Conservation (phyloP, 1,284 basidiomycete genomes). For the Schizophyllum amplum region DNA sequence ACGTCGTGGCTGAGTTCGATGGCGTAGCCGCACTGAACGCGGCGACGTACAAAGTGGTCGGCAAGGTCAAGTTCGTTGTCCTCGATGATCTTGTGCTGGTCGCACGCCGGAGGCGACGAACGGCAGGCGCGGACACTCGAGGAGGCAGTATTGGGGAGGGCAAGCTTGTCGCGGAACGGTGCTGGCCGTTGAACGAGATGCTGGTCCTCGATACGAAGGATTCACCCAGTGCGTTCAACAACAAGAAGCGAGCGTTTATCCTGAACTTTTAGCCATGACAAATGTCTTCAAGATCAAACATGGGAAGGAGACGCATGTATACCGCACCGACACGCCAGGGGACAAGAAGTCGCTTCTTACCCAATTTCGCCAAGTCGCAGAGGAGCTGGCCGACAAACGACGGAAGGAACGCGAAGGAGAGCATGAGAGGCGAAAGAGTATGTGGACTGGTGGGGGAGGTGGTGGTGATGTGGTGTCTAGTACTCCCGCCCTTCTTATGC, state of each 20-base stretch:
- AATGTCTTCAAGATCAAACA: constrained; percentile 96
- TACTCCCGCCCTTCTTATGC: background rate
- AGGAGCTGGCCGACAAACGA: constrained; percentile 82
- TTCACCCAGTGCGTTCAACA: constrained; percentile 27
- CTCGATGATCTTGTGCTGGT: constrained; percentile 90
- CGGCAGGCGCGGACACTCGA: constrained; percentile 29
- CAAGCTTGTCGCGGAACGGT: constrained; percentile 86
- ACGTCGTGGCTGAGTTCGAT: constrained; percentile 84
- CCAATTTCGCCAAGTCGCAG: constrained; percentile 87
- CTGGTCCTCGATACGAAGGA: constrained; percentile 94
- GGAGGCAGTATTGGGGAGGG: constrained; percentile 37
- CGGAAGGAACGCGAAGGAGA: constrained; percentile 90
- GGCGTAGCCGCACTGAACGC: constrained; percentile 83
- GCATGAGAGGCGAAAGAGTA: constrained; percentile 77
- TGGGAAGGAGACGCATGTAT: constrained; percentile 91
- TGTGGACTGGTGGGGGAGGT: constrained; percentile 56
- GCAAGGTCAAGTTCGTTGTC: constrained; percentile 83
- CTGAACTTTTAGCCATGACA: constrained; percentile 40
- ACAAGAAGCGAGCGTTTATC: background rate
- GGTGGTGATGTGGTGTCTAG: too few relatives aligned
- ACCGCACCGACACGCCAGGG: constrained; percentile 70
- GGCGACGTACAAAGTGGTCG: constrained; percentile 91
- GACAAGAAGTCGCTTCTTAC: constrained; percentile 85
- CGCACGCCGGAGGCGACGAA: constrained; percentile 56
- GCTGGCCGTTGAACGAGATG: constrained; percentile 90